A percentile compares a stretch with the other conserved stretches of the same genome.
phyloP scores from a whole-genome alignment of 495 filamentous ascomycete genomes.

The Aspergillus indologenus region DNA sequence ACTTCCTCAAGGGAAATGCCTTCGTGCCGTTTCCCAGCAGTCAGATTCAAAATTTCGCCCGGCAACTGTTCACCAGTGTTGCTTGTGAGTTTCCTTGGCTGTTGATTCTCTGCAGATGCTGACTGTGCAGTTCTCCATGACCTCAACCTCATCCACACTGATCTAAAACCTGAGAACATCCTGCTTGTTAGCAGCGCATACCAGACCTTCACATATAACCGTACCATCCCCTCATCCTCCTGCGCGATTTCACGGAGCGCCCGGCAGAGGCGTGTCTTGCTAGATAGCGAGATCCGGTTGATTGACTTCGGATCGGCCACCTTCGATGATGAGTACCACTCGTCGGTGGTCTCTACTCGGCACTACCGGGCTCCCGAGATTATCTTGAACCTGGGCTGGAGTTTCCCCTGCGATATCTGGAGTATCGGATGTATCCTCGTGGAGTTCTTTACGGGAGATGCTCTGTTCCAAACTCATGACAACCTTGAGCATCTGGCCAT shows the following conservation, averaged over 20 bases:
- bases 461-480: constrained; percentile 96
- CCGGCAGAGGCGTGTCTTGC: constrained; percentile 78
- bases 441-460: constrained; percentile 98
- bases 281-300: constrained; percentile 93
- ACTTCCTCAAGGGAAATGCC: constrained; percentile 90
- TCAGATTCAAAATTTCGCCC: constrained; percentile 94
- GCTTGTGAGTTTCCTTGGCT: constrained; percentile 66
- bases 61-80: constrained; percentile 95
- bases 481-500: constrained; percentile 98
- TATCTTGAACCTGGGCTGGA: constrained; percentile 95
- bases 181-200: constrained; percentile 85
- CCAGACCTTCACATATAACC: constrained; percentile 96
- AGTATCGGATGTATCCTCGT: constrained; percentile 98
- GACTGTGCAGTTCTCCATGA: constrained; percentile 78
- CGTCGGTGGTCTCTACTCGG: constrained; percentile 90
- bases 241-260: constrained; percentile 71
- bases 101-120: constrained; percentile 5
- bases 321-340: constrained; percentile 98
- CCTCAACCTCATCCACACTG: constrained; percentile 95
- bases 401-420: constrained; percentile 97
- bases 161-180: constrained; percentile 98
- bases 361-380: constrained; percentile 98
- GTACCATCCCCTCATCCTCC: constrained; percentile 89
- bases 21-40: constrained; percentile 99
- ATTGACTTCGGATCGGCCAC: constrained; percentile 99